Conservation (phyloP, 2,329 filamentous ascomycete genomes). For the Drechslerella dactyloides region DNA sequence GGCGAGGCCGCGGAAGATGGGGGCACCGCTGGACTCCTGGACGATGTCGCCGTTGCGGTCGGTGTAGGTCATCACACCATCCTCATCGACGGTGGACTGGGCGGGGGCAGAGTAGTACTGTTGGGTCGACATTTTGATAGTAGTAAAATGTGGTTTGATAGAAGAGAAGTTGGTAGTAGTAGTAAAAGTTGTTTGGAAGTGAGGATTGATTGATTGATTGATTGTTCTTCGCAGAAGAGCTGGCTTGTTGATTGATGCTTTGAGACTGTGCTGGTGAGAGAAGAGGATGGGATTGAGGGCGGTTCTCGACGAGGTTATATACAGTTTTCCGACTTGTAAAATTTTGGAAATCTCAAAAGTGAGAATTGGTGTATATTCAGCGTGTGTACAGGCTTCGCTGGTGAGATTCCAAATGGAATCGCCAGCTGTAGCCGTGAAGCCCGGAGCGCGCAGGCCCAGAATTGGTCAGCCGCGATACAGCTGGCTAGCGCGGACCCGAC, state of each 20-base stretch:
- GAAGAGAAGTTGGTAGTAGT: constrained; percentile 17
- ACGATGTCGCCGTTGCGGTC: constrained; percentile 39
- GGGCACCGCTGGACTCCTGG: constrained; percentile 25
- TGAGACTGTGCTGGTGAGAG: constrained; percentile 48
- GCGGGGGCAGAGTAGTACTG: constrained; percentile 11
- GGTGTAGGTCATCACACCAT: constrained; percentile 38
- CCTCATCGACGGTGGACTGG: constrained; percentile 14
- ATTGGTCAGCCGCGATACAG: constrained; percentile 15
- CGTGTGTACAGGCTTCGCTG: not conserved
- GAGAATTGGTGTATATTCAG: no score
- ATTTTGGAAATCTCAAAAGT: constrained; percentile 4
- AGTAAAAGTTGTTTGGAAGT: constrained; percentile 17
- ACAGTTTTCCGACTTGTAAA: constrained; percentile 47
- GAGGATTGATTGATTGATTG: constrained; percentile 17
- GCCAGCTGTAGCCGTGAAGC: not conserved
- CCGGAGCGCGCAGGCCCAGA: not conserved
- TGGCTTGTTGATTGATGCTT: constrained; percentile 33
- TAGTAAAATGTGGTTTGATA: constrained; percentile 18
- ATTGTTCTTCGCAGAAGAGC: constrained; percentile 44
- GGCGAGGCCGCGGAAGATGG: constrained; percentile 42
- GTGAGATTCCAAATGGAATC: not conserved
- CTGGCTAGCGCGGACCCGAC: constrained; percentile 35
- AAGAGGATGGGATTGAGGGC: constrained; percentile 30
- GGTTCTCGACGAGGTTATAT: constrained; percentile 41
- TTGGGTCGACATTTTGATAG: constrained; percentile 46